phyloP scores from a whole-genome alignment of 176 grass and related monocot genomes.

The Pontederia crassipes region DNA sequence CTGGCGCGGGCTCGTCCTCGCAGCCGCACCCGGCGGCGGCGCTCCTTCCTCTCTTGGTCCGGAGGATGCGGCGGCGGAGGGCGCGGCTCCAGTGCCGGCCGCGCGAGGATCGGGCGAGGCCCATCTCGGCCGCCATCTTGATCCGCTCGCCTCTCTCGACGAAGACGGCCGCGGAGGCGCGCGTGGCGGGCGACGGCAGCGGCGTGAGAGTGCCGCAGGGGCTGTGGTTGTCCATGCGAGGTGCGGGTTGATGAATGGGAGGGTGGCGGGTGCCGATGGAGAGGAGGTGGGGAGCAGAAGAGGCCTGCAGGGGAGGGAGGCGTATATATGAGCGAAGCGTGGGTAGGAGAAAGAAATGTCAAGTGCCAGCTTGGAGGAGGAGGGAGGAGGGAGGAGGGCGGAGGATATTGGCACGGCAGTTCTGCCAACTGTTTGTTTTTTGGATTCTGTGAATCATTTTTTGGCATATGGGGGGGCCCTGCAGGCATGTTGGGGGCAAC shows the following conservation, averaged over 20 bases:
- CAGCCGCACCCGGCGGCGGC: not conserved
- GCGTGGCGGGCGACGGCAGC: not conserved
- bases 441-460: too few relatives aligned
- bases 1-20: not conserved
- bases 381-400: too few relatives aligned
- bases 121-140: slow-evolving; percentile 14
- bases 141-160: slow-evolving; percentile 49
- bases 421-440: too few relatives aligned
- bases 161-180: not conserved
- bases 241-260: not conserved
- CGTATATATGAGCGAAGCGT: not conserved
- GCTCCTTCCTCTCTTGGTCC: not conserved
- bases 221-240: not conserved
- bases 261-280: too few relatives aligned
- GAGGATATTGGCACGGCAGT: too few relatives aligned
- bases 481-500: too few relatives aligned
- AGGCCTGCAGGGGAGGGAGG: too few relatives aligned
- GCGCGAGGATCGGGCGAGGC: not conserved
- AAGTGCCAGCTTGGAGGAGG: too few relatives aligned
- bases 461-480: too few relatives aligned
- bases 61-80: slow-evolving; percentile 23
- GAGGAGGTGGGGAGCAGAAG: not conserved
- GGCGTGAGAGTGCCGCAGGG: not conserved
- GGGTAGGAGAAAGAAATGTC: not conserved
- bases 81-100: slow-evolving; percentile 45